Evolutionary conservation across 2,329 filamentous ascomycete species (phyloP), one percentile per base, ranked within the genome.

Genomic region (Hypocreales sp.): DNA sequence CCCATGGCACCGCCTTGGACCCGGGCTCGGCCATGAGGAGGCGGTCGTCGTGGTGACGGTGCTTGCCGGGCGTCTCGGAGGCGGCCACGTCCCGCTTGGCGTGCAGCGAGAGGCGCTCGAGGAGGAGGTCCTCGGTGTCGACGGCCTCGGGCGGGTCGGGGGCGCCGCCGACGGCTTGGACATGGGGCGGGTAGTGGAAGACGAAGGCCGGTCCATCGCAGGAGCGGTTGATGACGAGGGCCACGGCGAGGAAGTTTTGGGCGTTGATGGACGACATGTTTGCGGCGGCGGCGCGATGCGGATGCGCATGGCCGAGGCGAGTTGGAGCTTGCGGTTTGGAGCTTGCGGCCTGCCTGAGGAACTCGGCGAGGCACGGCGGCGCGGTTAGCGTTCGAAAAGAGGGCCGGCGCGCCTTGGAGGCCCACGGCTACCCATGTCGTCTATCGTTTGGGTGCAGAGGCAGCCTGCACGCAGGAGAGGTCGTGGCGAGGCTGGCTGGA

Each of bases 111-210:
- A 61, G 50, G 20, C 60, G 56, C 34, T 66, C 60, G 9, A 63
- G 50, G 11, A 67, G 45, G 15, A 56, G 48, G 35, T 72, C 67
- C 27, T 72, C 67, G 15, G 65, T 55, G 26, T 68, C 61, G 14
- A 23, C 33, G 21, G 32, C 32, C 20, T 47, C 53, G 9, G 50
- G 45, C 11, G 48, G 35, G 11, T 43, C 45, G 5, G 47, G 38
- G n/a, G 48, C 46, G 16, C 51, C 49, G 11, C 50, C 38, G 42
- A 35, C 47, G 26, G 44, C 50, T 34, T 50, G 46, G 23, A 69
- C 60, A 25, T 57, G 49, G n/a, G 74, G 66, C n/a, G 83, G 83
- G 44, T 90, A 90, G 51, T 92, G 81, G 51, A 86, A 92, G 41
- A 90, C 78, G 41, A 90, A 78, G 36, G 74, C 72, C 16, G 83